phyloP scores from a whole-genome alignment of 1,284 basidiomycete genomes.

The Sporisorium sorghi region DNA sequence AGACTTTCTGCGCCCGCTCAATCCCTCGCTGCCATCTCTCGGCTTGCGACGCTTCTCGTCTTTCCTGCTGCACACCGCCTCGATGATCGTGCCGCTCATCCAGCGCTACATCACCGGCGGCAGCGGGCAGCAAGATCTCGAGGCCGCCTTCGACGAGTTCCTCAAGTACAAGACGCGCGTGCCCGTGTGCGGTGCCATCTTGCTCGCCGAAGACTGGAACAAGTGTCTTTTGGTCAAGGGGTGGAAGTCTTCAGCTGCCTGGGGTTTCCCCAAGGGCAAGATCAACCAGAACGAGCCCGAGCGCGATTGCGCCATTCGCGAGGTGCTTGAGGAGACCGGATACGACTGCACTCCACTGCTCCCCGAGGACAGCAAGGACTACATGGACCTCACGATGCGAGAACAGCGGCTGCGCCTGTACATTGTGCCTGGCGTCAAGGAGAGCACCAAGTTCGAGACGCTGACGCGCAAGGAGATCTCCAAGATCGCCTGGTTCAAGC shows the following conservation, averaged over 20 bases:
- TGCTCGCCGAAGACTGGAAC: slow-evolving; percentile 89
- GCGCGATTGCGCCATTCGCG: slow-evolving; percentile 71
- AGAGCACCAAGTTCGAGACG: slow-evolving; percentile 89
- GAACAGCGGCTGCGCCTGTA: slow-evolving; percentile 91
- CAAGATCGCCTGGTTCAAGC: slow-evolving; percentile 96
- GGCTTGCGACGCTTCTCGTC: slow-evolving; percentile 90
- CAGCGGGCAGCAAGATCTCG: slow-evolving; percentile 59
- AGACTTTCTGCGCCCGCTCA: slow-evolving; percentile 89
- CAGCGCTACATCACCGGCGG: slow-evolving; percentile 62
- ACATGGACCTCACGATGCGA: slow-evolving; percentile 87
- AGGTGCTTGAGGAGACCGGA: slow-evolving; percentile 72
- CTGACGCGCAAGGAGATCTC: slow-evolving; percentile 98
- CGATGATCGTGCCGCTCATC: slow-evolving; percentile 66
- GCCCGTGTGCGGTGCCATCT: slow-evolving; percentile 97
- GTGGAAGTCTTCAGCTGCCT: slow-evolving; percentile 94
- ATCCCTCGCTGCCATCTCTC: slow-evolving; percentile 83
- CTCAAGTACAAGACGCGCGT: slow-evolving; percentile 91
- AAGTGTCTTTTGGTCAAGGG: slow-evolving; percentile 80
- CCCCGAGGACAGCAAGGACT: slow-evolving; percentile 71
- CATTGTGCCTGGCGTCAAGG: slow-evolving; percentile 89
- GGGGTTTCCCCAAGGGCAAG: slow-evolving; percentile 99
- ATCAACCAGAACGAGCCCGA: slow-evolving; percentile 86
- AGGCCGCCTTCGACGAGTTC: slow-evolving; percentile 67
- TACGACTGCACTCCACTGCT: slow-evolving; percentile 63
- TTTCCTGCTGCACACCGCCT: slow-evolving; percentile 75